Conservation (phyloP, 2,329 filamentous ascomycete genomes). For the Pezicula neosporulosa region DNA sequence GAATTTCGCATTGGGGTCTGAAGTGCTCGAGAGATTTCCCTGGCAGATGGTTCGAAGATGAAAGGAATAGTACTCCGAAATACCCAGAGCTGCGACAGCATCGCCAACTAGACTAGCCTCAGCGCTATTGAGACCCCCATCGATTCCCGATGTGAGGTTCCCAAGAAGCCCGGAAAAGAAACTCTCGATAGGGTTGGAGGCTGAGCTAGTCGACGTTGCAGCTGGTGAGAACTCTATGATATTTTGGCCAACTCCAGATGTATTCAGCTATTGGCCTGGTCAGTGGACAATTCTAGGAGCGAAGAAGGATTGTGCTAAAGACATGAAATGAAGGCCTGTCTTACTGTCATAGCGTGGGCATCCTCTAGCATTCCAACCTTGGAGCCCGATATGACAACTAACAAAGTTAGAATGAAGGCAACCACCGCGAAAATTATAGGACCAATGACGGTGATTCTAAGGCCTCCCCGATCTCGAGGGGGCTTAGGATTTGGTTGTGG, state of each 20-base stretch:
- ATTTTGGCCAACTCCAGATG: neutral
- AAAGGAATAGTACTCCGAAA: neutral
- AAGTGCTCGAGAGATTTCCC: neutral
- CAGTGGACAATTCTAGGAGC: neutral
- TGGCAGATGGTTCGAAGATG: neutral
- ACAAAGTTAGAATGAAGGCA: neutral
- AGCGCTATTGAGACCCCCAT: neutral
- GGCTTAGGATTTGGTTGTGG: neutral
- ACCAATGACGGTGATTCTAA: neutral
- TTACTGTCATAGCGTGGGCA: neutral
- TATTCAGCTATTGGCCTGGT: neutral
- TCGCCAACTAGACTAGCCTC: neutral
- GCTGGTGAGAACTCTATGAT: neutral
- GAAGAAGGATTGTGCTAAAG: too few relatives aligned
- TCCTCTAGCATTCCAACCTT: neutral
- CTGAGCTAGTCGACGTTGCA: neutral
- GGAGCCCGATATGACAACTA: neutral
- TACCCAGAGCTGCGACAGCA: neutral
- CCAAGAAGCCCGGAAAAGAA: neutral
- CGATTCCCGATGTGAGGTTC: neutral
- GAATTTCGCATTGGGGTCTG: neutral
- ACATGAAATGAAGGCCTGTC: too few relatives aligned
- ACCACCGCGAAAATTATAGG: neutral
- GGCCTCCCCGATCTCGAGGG: too few relatives aligned
- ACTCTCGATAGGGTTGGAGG: neutral